Conservation (phyloP, 73 alveolate genomes). For the Paramecium biaurelia region DNA sequence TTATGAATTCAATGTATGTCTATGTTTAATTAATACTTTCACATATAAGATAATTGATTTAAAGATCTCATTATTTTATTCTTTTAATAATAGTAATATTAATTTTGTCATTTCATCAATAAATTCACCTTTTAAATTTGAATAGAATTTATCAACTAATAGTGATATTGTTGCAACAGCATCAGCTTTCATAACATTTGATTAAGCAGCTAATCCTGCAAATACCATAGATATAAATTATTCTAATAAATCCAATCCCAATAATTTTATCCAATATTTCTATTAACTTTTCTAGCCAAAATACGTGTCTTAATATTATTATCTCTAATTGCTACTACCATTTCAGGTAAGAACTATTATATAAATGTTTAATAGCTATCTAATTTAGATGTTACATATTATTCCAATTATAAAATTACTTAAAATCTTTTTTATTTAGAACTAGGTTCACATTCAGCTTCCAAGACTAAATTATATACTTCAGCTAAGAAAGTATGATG, state of each 20-base stretch:
- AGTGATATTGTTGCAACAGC: conserved; percentile 43
- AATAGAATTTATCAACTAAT: conserved; percentile 27
- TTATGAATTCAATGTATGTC: background rate
- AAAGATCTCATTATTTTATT: conserved; percentile 51
- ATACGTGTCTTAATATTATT: conserved; percentile 45
- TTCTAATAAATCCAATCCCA: conserved; percentile 2
- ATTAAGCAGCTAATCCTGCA: conserved; percentile 62
- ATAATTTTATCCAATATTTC: conserved; percentile 39
- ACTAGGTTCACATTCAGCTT: conserved; percentile 41
- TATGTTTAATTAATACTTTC: conserved; percentile 25
- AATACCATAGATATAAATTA: conserved; percentile 62
- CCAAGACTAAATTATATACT: conserved; percentile 33
- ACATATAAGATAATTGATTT: conserved; percentile 46
- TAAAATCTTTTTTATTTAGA: conserved; percentile 56
- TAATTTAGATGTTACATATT: background rate
- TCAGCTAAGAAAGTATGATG: conserved; percentile 50
- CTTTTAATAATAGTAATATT: conserved; percentile 36
- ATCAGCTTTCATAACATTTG: conserved; percentile 64
- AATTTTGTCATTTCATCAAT: conserved; percentile 35
- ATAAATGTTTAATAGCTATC: conserved; percentile 46
- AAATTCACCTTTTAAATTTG: background rate
- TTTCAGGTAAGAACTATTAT: conserved; percentile 56
- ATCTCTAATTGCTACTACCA: conserved; percentile 58
- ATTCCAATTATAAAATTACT: background rate
- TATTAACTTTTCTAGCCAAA: background rate